Conservation (phyloP, 441 rosid genomes). For the Populus hybrid region DNA sequence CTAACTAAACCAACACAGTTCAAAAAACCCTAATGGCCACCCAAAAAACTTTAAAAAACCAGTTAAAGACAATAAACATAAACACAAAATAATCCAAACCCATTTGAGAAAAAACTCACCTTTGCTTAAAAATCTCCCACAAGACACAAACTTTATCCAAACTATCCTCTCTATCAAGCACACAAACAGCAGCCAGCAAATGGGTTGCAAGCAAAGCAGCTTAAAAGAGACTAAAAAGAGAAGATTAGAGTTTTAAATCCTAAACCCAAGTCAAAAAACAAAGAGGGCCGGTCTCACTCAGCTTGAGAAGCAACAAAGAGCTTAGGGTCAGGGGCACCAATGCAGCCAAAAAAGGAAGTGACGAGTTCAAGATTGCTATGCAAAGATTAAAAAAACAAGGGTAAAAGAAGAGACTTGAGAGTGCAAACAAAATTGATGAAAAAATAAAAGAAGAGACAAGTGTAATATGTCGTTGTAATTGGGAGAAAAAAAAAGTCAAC, state of each 20-base stretch:
- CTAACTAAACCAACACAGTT: not conserved
- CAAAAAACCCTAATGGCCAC: not conserved
- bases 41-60: not conserved
- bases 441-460: not conserved
- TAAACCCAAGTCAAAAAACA: not conserved
- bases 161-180: not conserved
- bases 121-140: not conserved
- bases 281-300: not conserved
- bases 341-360: not conserved
- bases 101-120: not conserved
- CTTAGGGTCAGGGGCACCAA: not conserved
- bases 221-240: not conserved
- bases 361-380: not conserved
- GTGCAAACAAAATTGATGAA: not conserved
- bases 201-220: not conserved
- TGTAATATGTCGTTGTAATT: not conserved
- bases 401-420: not conserved
- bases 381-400: not conserved
- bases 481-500: not conserved
- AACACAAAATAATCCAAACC: not conserved
- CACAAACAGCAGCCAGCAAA: not conserved
- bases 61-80: not conserved
- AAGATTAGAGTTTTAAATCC: not conserved
- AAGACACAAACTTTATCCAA: not conserved
- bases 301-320: not conserved